Conservation (phyloP, 352 stramenopile genomes). For the Pythium aristosporum region DNA sequence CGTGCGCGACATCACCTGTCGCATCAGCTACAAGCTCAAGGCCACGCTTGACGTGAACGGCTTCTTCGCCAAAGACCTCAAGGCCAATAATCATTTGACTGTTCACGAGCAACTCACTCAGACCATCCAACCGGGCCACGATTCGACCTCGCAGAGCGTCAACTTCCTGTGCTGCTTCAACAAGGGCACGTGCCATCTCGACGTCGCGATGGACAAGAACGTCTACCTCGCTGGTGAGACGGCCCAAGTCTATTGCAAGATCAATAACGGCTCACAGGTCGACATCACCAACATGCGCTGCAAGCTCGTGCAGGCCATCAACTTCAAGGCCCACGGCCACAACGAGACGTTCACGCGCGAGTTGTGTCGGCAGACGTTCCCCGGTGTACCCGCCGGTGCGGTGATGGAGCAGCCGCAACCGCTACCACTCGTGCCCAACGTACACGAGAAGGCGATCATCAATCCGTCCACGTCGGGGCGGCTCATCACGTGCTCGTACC, state of each 20-base stretch:
- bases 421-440: constrained; percentile 29
- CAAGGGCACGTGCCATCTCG: constrained; percentile 35
- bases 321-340: constrained; percentile 19
- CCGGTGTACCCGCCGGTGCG: constrained; percentile 18
- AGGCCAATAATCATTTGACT: constrained; percentile 28
- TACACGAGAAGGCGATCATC: constrained; percentile 14
- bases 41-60: constrained; percentile 34
- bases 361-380: constrained; percentile 25
- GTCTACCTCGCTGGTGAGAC: constrained; percentile 35
- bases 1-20: constrained; percentile 20
- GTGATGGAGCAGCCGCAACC: constrained; percentile 24
- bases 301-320: constrained; percentile 32
- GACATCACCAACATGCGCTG: constrained; percentile 34
- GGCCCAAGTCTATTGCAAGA: constrained; percentile 34
- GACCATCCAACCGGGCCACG: constrained; percentile 24
- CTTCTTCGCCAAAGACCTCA: constrained; percentile 36
- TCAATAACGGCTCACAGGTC: constrained; percentile 35
- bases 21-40: constrained; percentile 42
- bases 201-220: constrained; percentile 38
- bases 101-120: constrained; percentile 33
- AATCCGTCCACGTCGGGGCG: constrained; percentile 30
- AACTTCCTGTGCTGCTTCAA: constrained; percentile 41
- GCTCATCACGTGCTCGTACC: constrained; percentile 37
- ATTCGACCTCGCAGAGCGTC: constrained; percentile 32
- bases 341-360: constrained; percentile 12